phyloP scores from a whole-genome alignment of 148 eudicot genomes.

The Vaccinium vitisidaea region DNA sequence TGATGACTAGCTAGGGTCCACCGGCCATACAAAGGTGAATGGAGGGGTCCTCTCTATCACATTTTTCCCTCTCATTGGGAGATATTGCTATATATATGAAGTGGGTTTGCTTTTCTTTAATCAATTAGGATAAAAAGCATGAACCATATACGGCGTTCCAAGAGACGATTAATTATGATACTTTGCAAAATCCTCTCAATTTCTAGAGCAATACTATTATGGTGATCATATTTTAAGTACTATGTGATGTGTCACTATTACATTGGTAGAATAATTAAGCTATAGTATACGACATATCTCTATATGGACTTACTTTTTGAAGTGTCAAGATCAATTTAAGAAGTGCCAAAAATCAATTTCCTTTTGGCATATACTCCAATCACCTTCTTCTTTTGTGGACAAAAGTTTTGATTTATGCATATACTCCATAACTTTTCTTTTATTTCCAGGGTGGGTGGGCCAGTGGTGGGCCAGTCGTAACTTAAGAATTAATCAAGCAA shows the following conservation, averaged over 20 bases:
- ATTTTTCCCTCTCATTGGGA: not conserved
- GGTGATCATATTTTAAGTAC: no score
- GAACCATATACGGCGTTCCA: not conserved
- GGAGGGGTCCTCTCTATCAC: not conserved
- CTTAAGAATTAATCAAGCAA: not conserved
- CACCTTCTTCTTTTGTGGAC: no score
- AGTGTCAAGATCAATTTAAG: no score
- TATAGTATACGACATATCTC: no score
- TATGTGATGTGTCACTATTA: no score
- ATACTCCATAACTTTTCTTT: not conserved
- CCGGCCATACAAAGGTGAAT: not conserved
- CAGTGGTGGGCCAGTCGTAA: not conserved
- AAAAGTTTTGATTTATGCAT: no score
- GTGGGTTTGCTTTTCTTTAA: not conserved
- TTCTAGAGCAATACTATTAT: no score
- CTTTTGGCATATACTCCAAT: no score
- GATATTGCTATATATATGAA: not conserved
- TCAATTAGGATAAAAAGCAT: not conserved
- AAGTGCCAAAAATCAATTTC: no score
- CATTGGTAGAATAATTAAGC: no score
- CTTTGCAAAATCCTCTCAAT: not conserved
- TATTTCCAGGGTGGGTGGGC: not conserved
- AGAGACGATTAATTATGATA: not conserved
- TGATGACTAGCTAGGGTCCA: not conserved
- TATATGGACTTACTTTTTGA: no score